Evolutionary conservation across 2,329 filamentous ascomycete genomes (phyloP), one percentile per base, ranked within the genome.

Genomic region (Cephalotrichum gorgonifer): DNA sequence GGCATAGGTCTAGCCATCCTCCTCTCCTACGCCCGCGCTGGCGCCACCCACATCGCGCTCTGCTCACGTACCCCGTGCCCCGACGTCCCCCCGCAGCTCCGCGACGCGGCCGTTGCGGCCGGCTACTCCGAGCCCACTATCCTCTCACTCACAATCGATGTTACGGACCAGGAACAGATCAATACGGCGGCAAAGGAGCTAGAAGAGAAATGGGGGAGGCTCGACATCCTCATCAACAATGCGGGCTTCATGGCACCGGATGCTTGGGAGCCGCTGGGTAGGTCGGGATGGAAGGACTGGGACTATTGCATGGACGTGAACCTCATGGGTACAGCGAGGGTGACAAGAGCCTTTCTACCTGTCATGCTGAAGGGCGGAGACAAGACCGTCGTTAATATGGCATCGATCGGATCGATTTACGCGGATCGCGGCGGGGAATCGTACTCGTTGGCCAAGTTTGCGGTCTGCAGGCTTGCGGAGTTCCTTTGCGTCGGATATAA

Each of bases 1-100:
- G 76, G 77, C 4, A 70, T 80, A 31, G 78, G 79, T 6, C 65
- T 65, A 3, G 68, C 71, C 12, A 75, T 71, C 4, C 76, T 76
- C 1, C 56, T 75, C n/a, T 71, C 74, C 9, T 82, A 72, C 55
- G 79, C 78, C 22, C 64, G 63, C 54, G 76, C 78, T 3, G 73
- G 74, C 4, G 73, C 71, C 28, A 66, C 70, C 1, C 59, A 62
- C 31, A 75, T 84, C 49, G 72, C 71, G 17, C 63, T 83, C 22
- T 70, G 64, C 8, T 77, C 76, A 1, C 72, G 79, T 20, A 74
- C 71, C 3, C 55, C 62, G 15, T 62, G 62, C 5, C 60, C 63
- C 1, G 57, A 22, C 1, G 51, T 55, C 57, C 51, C 56, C 2
- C 59, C 56, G 5, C 15, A 47, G 45, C 68, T 72, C 3, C 60